Conservation (phyloP, 768 basidiomycete genomes). For the Cantharellus cinnabarinus region DNA sequence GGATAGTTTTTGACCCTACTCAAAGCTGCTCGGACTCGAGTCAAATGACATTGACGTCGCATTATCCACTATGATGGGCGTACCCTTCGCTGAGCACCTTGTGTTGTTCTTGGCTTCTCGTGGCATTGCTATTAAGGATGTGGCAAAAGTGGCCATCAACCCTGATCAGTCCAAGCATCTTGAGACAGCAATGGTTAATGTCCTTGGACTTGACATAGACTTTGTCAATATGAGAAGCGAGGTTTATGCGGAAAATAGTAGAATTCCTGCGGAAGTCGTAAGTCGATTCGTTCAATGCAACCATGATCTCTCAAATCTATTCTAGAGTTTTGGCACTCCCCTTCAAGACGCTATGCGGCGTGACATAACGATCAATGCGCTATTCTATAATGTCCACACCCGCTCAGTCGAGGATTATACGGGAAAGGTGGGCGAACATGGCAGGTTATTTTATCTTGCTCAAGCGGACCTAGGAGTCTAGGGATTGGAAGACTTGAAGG, state of each 20-base stretch:
- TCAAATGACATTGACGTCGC: constrained; percentile 92
- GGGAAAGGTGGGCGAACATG: constrained; percentile 30
- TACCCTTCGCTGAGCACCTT: constrained; percentile 68
- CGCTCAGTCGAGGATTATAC: constrained; percentile 74
- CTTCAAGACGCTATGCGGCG: constrained; percentile 75
- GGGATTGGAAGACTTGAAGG: constrained; percentile 69
- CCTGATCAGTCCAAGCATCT: constrained; percentile 97
- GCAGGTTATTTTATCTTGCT: neutral
- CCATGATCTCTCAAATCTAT: neutral
- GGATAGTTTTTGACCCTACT: neutral
- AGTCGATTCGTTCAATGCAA: constrained; percentile 14
- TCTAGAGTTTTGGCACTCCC: constrained; percentile 77
- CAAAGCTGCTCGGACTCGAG: constrained; percentile 54
- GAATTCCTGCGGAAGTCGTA: constrained; percentile 79
- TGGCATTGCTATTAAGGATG: constrained; percentile 28
- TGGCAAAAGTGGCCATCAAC: constrained; percentile 72
- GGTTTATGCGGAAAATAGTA: constrained; percentile 67
- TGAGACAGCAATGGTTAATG: constrained; percentile 73
- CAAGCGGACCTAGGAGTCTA: constrained; percentile 13
- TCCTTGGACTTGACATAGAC: constrained; percentile 71
- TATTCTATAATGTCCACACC: constrained; percentile 91
- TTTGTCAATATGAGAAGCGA: constrained; percentile 88
- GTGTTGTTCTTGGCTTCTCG: constrained; percentile 38
- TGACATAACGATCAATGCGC: constrained; percentile 85
- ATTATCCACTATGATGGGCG: constrained; percentile 72